Base-by-base conservation (phyloP, 257 asterid species). In the Salvia miltiorrhiza region DNA sequence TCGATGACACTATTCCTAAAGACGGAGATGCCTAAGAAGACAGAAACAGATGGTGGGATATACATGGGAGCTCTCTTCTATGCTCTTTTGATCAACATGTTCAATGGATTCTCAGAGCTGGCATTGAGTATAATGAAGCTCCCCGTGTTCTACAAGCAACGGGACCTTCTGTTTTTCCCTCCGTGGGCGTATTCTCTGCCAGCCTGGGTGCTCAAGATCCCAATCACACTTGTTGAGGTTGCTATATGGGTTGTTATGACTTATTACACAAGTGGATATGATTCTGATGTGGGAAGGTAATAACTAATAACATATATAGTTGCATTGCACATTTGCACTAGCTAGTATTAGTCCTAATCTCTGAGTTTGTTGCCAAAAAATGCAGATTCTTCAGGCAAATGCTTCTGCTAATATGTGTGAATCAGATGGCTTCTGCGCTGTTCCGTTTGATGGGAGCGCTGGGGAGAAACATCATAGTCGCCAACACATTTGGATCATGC, bases 181-280 rank as follows among this genome's bases (percentile, higher is more conserved):
- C 75, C 96, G 1, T 87, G 95, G 96, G 90, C 90, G 1, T 87
- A 85, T 70, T 82, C 96, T 76, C 41, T 90, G 61, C 96, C 96
- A 13, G 5, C 82, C 5, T 90, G 92, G 90, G 70, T 90, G 70
- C 89, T 90, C 69, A 85, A 82, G 67, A 81, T 89, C 16, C 92
- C 95, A 0, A 44, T 90, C 76, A 70, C 93, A 39, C 72, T 90
- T n/a, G 44, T 69, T 2, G 94, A 87, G 59, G 90, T 72, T 19
- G 63, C 54, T 28, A 20, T 83, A 69, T 87, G 87, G 87, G 83
- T 77, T 21, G 45, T 20, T 16, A n/a, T 83, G 62, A 87, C 90
- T 59, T 87, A 85, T 65, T 87, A 87, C 58, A 58, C 74, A 59
- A 83, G 80, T 3, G 94, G 91, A 71, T 87, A 85, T 39, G 94